Evolutionary conservation across 306 rosid genomes (phyloP).

Genomic region (Oxytropis ochrocephala): DNA sequence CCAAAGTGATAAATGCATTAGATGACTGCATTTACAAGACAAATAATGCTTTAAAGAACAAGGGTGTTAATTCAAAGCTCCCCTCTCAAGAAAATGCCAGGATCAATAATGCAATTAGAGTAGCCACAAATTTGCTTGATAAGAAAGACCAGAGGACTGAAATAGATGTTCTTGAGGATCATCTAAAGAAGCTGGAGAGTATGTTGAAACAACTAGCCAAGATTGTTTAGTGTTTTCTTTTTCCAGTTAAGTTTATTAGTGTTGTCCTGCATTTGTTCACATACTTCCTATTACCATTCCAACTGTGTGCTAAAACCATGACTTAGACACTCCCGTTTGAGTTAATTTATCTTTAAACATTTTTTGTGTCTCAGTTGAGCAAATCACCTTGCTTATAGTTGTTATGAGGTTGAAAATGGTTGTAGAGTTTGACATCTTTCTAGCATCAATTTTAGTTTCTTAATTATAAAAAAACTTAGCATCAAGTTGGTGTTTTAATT

Average conservation of each 20-base stretch:
- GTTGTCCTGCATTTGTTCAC: not conserved
- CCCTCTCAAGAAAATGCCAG: slow-evolving; percentile 7
- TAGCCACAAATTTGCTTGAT: slow-evolving; percentile 27
- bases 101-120: slow-evolving; percentile 28
- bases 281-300: no score
- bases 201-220: not conserved
- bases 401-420: no score
- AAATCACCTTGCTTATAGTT: no score
- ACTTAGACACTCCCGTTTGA: no score
- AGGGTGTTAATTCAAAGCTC: not conserved
- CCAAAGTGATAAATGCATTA: slow-evolving; percentile 13
- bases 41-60: not conserved
- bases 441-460: no score
- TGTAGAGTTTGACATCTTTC: no score
- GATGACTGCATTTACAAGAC: no score
- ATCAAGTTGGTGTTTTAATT: no score
- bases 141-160: not conserved
- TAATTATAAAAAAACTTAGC: no score
- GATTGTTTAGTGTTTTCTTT: not conserved
- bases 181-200: slow-evolving; percentile 10
- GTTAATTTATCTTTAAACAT: no score
- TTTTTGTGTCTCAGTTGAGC: no score
- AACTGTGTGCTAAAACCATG: no score
- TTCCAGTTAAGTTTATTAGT: not conserved
- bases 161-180: not conserved